Evolutionary conservation across 2,329 filamentous ascomycete species (phyloP), one percentile per base, ranked within the genome.

Genomic region (Clonostachys chloroleuca): DNA sequence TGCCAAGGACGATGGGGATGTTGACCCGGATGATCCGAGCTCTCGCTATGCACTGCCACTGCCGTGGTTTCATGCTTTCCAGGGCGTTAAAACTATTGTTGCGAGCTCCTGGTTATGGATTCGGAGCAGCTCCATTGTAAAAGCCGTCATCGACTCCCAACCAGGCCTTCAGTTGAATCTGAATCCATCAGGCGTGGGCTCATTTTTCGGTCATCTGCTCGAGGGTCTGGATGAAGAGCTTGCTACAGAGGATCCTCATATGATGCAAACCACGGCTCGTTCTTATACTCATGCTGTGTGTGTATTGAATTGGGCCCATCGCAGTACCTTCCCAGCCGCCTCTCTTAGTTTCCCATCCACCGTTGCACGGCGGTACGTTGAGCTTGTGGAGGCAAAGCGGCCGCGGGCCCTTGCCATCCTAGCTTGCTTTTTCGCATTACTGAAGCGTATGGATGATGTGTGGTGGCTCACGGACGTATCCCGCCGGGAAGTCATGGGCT

Each of bases 401-500:
- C 83, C 83, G 2, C 78, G 83, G 12, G 81, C 83, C 2, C 69
- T 87, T 30, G 75, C 78, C 34, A 81, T 86, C 35, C 72, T 86
- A 2, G 83, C 82, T 7, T 83, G 80, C 59, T 87, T 85, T 60
- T 86, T 86, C 55, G 83, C 81, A 30, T 66, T 86, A 36, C 68
- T 87, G 42, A 83, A 83, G 57, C 74, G 75, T 34, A 69, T 86
- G 51, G 78, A 84, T 50, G 63, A 71, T 14, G 68, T 83, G 14
- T 89, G 86, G 86, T 89, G 86, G 85, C 67, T 88, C 30, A 74
- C 81, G 17, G 83, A 84, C 37, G 83, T 86, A 56, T 78, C 83
- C 8, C 75, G 77, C 14, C 76, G 81, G 47, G 81, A 89, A 55
- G 79, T 89, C 14, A 77, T 81, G 58, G 83, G 84, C 17, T 73